Evolutionary conservation across 306 rosid species (phyloP), one percentile per base, ranked within the genome.

Genomic region (Pachyrhizus erosus): DNA sequence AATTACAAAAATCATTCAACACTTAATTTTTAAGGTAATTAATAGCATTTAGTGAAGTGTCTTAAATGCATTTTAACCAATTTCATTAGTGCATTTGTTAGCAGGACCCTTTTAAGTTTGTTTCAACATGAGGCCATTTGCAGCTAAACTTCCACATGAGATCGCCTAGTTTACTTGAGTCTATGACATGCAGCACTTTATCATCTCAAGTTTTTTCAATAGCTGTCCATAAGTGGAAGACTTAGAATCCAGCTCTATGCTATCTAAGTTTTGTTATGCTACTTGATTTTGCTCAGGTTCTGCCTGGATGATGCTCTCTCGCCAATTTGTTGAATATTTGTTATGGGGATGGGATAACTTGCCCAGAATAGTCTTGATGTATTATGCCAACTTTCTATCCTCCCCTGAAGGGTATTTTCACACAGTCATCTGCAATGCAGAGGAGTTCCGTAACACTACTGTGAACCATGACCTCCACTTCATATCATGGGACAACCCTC

Each of bases 281-380:
- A 13, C 55, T 37, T 75, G 77, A 54, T 77, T 80, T 64, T 83
- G 61, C 45, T 67, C 79, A 88, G 91, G 91, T 83, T 88, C 91
- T 58, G 91, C 91, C 1, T 88, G 91, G 91, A 86, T 88, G 89
- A 86, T 86, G 89, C 91, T 88, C 62, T 79, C 89, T 37, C 89
- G 86, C 17, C 86, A 85, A 17, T 88, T 88, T 64, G 80, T 88
- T 9, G 91, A 88, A 15, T 88, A 85, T 40, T 24, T 68, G 37
- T 76, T 88, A 70, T 88, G 89, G 91, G 91, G 91, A 67, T 88
- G 91, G 91, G 91, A 88, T 78, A 88, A 88, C 86, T 77, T 88
- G 70, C 91, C 91, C 42, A 80, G 91, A 76, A 78, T 81, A 49
- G 89, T 88, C 9, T 80, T 88, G 80, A 88, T 88, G 91, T 88